Percentiles rank a stretch among this genome's conserved stretches.
Evolutionary conservation across 2,329 filamentous ascomycete genomes (phyloP).

Genomic region (Cercospora citrullina): DNA sequence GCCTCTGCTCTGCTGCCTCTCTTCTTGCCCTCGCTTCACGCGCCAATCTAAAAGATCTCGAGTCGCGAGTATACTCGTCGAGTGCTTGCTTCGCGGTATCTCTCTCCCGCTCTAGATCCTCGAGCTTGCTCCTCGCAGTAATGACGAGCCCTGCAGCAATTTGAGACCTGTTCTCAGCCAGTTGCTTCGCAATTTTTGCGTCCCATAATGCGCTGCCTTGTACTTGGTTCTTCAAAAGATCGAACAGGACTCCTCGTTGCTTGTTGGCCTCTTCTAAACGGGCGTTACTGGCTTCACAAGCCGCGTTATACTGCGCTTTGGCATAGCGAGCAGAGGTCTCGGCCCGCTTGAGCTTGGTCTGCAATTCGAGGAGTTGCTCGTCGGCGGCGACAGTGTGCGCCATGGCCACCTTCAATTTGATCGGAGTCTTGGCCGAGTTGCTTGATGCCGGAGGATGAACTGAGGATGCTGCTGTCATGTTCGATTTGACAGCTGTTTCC

Average conservation of each 20-base stretch:
- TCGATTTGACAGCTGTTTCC: not conserved
- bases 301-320: not conserved
- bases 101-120: not conserved
- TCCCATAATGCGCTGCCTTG: slow-evolving; percentile 1
- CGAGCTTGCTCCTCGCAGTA: slow-evolving; percentile 3
- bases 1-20: not conserved
- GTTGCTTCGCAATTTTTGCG: slow-evolving; percentile 2
- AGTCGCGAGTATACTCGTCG: slow-evolving; percentile 6
- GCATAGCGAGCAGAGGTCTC: slow-evolving; percentile 3
- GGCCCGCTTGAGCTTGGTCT: not conserved
- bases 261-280: slow-evolving; percentile 3
- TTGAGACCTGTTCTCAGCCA: slow-evolving; percentile 9
- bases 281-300: not conserved
- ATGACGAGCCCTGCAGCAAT: slow-evolving; percentile 9
- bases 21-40: not conserved
- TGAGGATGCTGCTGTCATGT: slow-evolving; percentile 11
- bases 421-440: not conserved
- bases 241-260: not conserved
- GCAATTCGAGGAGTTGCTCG: slow-evolving; percentile 1
- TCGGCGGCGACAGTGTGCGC: not conserved
- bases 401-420: not conserved
- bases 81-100: not conserved
- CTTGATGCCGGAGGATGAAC: not conserved
- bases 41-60: not conserved
- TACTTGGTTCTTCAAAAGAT: not conserved